Conservation (phyloP, 2,329 filamentous ascomycete genomes). For the Cadophora malorum region DNA sequence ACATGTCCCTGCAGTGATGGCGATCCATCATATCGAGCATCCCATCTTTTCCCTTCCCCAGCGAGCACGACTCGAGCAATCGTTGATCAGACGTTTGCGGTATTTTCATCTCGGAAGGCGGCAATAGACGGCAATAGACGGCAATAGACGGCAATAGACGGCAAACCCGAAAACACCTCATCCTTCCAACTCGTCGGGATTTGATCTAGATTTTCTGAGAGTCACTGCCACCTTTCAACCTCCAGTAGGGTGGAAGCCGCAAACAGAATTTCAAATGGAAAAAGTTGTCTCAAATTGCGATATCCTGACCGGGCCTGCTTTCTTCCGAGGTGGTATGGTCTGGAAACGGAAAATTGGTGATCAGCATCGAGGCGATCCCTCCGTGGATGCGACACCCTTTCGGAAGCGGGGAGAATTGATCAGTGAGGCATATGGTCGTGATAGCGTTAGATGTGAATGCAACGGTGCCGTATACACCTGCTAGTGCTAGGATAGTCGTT, state of each 20-base stretch:
- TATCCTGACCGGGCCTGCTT: background rate
- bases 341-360: background rate
- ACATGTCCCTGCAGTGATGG: background rate
- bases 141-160: conserved; percentile 1
- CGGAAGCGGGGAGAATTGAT: background rate
- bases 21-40: background rate
- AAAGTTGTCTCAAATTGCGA: background rate
- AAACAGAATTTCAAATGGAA: background rate
- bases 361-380: background rate
- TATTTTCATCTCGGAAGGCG: conserved; percentile 8
- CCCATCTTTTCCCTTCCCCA: background rate
- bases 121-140: background rate
- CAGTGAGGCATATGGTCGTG: no score
- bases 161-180: background rate
- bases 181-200: background rate
- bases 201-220: no score
- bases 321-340: background rate
- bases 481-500: no score
- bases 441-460: no score
- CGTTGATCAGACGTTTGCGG: background rate
- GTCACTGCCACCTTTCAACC: background rate
- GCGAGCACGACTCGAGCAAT: background rate
- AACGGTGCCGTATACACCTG: no score
- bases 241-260: background rate
- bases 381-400: background rate